A percentile compares a stretch with the other conserved stretches of the same genome.
Evolutionary conservation across 208 protist species (phyloP).

Genomic region (Trypanosoma boissoni): DNA sequence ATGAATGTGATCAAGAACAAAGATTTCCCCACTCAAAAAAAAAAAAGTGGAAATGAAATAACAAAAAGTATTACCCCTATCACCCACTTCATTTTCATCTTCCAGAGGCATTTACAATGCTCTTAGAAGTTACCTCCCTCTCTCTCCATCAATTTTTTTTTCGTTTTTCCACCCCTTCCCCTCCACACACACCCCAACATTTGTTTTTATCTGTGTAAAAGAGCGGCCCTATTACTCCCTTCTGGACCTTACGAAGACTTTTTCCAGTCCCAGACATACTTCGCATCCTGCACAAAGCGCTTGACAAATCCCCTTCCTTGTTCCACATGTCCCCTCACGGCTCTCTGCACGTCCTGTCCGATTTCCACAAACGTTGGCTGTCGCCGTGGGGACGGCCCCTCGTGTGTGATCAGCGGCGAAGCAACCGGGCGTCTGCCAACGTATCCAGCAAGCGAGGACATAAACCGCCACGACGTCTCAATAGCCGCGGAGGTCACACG

Average conservation of each 20-base stretch:
- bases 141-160: too few relatives aligned
- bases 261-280: slow-evolving; percentile 60
- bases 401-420: background rate
- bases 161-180: too few relatives aligned
- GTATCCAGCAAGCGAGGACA: slow-evolving; percentile 57
- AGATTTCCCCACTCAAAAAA: too few relatives aligned
- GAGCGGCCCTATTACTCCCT: too few relatives aligned
- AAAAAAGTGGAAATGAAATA: too few relatives aligned
- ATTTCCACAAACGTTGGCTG: slow-evolving; percentile 21
- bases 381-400: slow-evolving; percentile 1
- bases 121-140: too few relatives aligned
- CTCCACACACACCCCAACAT: too few relatives aligned
- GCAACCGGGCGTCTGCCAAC: slow-evolving; percentile 10
- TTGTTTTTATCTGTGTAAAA: too few relatives aligned
- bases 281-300: slow-evolving; percentile 35
- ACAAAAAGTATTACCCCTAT: too few relatives aligned
- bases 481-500: slow-evolving; percentile 49
- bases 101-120: too few relatives aligned
- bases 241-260: slow-evolving; percentile 19
- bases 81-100: too few relatives aligned
- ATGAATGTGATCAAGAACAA: slow-evolving; percentile 9
- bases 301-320: slow-evolving; percentile 24
- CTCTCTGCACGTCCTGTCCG: slow-evolving; percentile 1
- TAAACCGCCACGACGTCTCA: slow-evolving; percentile 33
- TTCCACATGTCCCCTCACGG: background rate